Conservation (phyloP, 1,139 yeast genomes). For the Blastobotrys illinoisensis region DNA sequence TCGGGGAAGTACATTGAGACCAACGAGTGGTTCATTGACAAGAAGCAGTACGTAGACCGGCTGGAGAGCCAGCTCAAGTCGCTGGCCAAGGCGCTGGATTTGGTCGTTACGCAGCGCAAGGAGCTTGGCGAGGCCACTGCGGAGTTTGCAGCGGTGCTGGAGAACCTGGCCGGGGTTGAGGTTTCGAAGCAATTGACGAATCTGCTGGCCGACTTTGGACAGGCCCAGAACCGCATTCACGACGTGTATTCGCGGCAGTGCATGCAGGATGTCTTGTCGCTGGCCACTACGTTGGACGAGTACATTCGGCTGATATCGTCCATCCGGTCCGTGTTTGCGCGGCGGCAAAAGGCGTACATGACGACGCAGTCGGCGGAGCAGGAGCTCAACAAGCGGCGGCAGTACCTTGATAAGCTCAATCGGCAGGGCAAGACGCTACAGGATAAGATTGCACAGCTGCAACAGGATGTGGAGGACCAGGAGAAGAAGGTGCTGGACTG, state of each 20-base stretch:
- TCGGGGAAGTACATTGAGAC: constrained; percentile 63
- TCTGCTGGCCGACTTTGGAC: constrained; percentile 60
- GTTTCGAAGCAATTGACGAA: constrained; percentile 63
- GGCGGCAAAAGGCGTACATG: constrained; percentile 64
- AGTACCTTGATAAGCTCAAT: constrained; percentile 47
- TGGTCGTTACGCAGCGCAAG: constrained; percentile 67
- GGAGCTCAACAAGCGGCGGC: constrained; percentile 44
- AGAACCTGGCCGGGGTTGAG: constrained; percentile 66
- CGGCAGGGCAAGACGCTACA: constrained; percentile 54
- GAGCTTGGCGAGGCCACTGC: constrained; percentile 64
- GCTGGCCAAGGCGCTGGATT: constrained; percentile 65
- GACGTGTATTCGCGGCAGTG: constrained; percentile 76
- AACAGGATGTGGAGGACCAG: constrained; percentile 53
- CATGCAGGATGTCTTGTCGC: constrained; percentile 77
- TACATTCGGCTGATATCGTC: constrained; percentile 75
- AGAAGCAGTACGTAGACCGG: constrained; percentile 62
- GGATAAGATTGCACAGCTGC: constrained; percentile 53
- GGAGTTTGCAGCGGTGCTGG: constrained; percentile 52
- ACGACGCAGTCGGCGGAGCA: constrained; percentile 50
- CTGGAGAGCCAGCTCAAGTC: constrained; percentile 69
- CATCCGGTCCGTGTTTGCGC: constrained; percentile 66
- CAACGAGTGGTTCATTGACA: constrained; percentile 70
- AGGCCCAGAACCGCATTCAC: constrained; percentile 62
- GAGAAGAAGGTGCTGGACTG: constrained; percentile 53
- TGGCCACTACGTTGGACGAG: constrained; percentile 86